Percentiles rank a stretch among this genome's conserved stretches.
These are phyloP conservation scores for Claviceps pazoutovae DNA, from an alignment of 2,329 filamentous ascomycete species.

Conservation along the genomic window DNA sequence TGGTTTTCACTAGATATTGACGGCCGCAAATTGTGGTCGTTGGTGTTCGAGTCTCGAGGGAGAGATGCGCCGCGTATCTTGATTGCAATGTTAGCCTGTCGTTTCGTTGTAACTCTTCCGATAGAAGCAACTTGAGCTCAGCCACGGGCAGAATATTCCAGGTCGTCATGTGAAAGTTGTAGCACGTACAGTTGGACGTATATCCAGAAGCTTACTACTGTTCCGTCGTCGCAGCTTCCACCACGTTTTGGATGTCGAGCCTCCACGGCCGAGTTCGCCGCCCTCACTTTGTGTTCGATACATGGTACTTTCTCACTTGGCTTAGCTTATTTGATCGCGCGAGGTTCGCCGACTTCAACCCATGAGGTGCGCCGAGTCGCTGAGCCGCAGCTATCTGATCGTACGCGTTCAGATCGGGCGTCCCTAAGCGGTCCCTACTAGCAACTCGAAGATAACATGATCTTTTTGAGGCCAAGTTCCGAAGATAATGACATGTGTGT, in stretches of 20 bases:
- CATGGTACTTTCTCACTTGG: conserved; percentile 1
- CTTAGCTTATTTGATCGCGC: not conserved
- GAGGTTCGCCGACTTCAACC: not conserved
- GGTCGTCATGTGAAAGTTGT: not conserved
- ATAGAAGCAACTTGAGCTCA: not conserved
- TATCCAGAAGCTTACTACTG: not conserved
- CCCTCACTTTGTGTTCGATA: conserved; percentile 18
- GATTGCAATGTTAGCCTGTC: not conserved
- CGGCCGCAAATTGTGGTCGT: conserved; percentile 14
- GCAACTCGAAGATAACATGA: not conserved
- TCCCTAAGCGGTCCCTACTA: not conserved
- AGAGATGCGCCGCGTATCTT: not conserved
- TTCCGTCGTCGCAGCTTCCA: conserved; percentile 5
- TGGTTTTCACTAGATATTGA: conserved; percentile 16
- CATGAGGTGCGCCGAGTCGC: not conserved
- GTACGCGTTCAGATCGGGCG: not conserved
- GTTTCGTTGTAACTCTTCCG: not conserved
- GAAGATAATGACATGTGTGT: not conserved
- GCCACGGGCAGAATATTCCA: not conserved
- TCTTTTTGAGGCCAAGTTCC: not conserved
- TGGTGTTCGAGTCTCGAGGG: conserved; percentile 12
- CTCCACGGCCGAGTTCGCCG: conserved; percentile 6
- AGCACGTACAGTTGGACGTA: not conserved
- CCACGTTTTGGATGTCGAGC: conserved; percentile 10
- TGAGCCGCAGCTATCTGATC: not conserved